Evolutionary conservation across 2,329 filamentous ascomycete genomes (phyloP).

Genomic region (Claviceps humidiphila): DNA sequence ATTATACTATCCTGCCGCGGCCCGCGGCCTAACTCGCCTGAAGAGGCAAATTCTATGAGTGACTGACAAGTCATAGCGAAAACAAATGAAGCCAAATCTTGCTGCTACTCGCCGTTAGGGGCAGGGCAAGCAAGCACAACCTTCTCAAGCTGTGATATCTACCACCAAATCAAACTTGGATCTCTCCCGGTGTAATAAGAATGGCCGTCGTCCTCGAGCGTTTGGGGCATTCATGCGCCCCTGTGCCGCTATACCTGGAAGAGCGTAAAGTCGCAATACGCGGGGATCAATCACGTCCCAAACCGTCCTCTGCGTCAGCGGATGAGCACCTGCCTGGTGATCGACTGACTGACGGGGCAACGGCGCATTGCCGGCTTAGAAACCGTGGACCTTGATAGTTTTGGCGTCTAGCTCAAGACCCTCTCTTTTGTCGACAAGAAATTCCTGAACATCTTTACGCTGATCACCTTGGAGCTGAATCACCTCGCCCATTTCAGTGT

Average conservation of each 20-base stretch:
- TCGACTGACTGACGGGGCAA: constrained; percentile 21
- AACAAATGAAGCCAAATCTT: constrained; percentile 9
- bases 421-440: constrained; percentile 90
- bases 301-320: constrained; percentile 19
- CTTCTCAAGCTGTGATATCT: neutral
- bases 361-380: constrained; percentile 29
- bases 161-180: constrained; percentile 10
- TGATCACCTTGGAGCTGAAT: constrained; percentile 99
- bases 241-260: constrained; percentile 15
- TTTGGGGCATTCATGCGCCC: constrained; percentile 18
- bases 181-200: constrained; percentile 16
- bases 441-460: constrained; percentile 96
- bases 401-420: constrained; percentile 88
- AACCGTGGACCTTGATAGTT: constrained; percentile 78
- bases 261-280: constrained; percentile 13
- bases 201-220: constrained; percentile 11
- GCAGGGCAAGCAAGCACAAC: constrained; percentile 1
- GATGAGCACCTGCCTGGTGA: constrained; percentile 14
- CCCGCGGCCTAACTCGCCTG: constrained; percentile 22
- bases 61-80: constrained; percentile 20
- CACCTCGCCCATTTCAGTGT: constrained; percentile 96
- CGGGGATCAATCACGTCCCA: constrained; percentile 14
- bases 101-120: constrained; percentile 4
- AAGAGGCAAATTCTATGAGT: constrained; percentile 16
- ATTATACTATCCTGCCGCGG: constrained; percentile 13